Base-by-base conservation (phyloP, 169 alveolate species). In the Cryptosporidium canis region DNA sequence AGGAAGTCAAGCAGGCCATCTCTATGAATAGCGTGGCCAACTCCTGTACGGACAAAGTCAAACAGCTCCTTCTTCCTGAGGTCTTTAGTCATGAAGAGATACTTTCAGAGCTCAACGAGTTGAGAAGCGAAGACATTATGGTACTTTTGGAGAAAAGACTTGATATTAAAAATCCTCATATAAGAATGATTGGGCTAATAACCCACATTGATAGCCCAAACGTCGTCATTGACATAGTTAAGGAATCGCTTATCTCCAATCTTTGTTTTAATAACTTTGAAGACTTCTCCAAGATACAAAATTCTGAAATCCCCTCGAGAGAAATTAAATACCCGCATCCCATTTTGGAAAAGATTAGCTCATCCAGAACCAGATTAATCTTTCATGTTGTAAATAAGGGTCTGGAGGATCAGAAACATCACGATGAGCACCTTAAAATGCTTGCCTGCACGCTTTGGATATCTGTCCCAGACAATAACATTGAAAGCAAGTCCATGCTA, bases 1-100 rank as follows among this genome's bases (percentile, higher is more conserved):
- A 43, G 31, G 87, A 77, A 18, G 27, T 58, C 24, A 37, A 55
- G 2, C 64, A 29, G 3, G 3, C 37, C 14, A 55, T 77, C 11
- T 18, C 7, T 37, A 11, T 12, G 44, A 61, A 39, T 39, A 41
- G 67, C 39, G 27, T 41, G 2, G 27, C 87, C 16, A 58, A 77
- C 29, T 43, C 11, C 16, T 77, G 87, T 27, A 43, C 68, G 11
- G 87, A 77, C 12, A 77, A 77, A n/a, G 18, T 77, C 16, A 55
- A 77, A 48, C 65, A 55, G 21, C 2, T 77, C 14, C 41, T 77
- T 29, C 61, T 77, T 24, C 87, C 87, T 2, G 87, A 77, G 29
- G 27, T 77, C 8, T 14, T 55, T 29, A 58, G 39, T 16, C 24
- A 35, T 3, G 33, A 77, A 11, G 66, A 77, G 27, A 24, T 63